These are phyloP conservation scores for Ceratonia siliqua DNA, from an alignment of 306 rosid genomes.

Conservation along the genomic window DNA sequence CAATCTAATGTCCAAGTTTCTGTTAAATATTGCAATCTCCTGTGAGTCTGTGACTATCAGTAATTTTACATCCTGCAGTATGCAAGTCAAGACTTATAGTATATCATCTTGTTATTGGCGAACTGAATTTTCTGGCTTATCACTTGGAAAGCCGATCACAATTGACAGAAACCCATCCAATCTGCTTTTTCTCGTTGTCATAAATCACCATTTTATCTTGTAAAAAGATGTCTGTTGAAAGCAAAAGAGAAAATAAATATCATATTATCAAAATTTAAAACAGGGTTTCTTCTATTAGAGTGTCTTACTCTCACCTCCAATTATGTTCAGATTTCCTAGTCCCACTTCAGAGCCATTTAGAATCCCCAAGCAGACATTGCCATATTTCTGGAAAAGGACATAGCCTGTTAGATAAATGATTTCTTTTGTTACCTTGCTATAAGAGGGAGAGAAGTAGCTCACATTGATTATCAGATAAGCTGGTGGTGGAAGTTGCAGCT, in stretches of 20 bases:
- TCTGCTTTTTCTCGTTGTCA: conserved; percentile 67
- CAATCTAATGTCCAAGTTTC: no score
- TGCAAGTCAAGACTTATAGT: conserved; percentile 16
- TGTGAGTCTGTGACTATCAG: no score
- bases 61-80: no score
- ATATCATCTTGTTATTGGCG: not conserved
- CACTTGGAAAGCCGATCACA: conserved; percentile 61
- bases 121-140: conserved; percentile 31
- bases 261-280: not conserved
- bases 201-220: conserved; percentile 69
- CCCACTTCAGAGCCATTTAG: conserved; percentile 53
- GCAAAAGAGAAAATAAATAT: conserved; percentile 3
- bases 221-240: conserved; percentile 56
- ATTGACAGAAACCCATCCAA: conserved; percentile 65
- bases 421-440: not conserved
- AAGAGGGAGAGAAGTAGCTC: not conserved
- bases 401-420: conserved; percentile 28
- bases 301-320: conserved; percentile 61
- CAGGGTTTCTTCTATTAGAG: not conserved
- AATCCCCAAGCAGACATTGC: conserved; percentile 81
- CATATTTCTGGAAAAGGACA: conserved; percentile 46
- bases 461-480: conserved; percentile 72
- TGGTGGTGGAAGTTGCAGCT: conserved; percentile 54
- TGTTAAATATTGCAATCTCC: no score
- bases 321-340: conserved; percentile 52